Percentiles rank a stretch among this genome's conserved stretches.
Conservation (phyloP, 2,329 filamentous ascomycete genomes). For the Amesomyces nigricolor region DNA sequence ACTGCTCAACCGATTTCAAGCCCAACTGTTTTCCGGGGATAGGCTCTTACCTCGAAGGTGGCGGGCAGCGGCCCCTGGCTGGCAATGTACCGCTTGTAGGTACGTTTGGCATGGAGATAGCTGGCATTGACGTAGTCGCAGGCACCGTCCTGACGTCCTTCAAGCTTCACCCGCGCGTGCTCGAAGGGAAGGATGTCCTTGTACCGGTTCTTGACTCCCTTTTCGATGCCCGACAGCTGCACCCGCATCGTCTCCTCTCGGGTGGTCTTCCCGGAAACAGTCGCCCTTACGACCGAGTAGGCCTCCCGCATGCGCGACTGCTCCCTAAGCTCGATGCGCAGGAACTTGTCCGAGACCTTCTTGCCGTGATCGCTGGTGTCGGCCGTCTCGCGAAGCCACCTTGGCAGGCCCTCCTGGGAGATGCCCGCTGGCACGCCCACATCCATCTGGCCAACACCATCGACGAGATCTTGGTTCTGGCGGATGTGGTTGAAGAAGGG, state of each 20-base stretch:
- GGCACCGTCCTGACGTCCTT: constrained; percentile 57
- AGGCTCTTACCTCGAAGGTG: constrained; percentile 73
- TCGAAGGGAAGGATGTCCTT: constrained; percentile 98
- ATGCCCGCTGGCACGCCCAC: constrained; percentile 43
- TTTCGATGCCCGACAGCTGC: constrained; percentile 86
- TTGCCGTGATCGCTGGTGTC: constrained; percentile 68
- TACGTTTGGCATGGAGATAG: constrained; percentile 71
- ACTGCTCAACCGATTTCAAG: background rate
- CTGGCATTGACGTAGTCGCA: constrained; percentile 98
- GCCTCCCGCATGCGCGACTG: constrained; percentile 89
- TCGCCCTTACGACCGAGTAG: constrained; percentile 46
- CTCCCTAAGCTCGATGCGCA: constrained; percentile 77
- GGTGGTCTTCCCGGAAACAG: constrained; percentile 29
- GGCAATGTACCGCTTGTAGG: constrained; percentile 90
- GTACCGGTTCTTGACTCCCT: constrained; percentile 92
- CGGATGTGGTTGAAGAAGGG: constrained; percentile 96
- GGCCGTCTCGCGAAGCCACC: constrained; percentile 69
- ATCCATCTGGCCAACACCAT: constrained; percentile 82
- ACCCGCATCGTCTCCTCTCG: constrained; percentile 37
- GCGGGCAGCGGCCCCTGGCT: constrained; percentile 89
- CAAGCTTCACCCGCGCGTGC: constrained; percentile 78
- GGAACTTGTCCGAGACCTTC: constrained; percentile 73
- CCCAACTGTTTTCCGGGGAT: too few species aligned
- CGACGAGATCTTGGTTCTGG: constrained; percentile 91
- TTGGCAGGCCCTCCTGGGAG: constrained; percentile 54